Conservation (phyloP, 208 protist species). For the Entamoeba invadens region DNA sequence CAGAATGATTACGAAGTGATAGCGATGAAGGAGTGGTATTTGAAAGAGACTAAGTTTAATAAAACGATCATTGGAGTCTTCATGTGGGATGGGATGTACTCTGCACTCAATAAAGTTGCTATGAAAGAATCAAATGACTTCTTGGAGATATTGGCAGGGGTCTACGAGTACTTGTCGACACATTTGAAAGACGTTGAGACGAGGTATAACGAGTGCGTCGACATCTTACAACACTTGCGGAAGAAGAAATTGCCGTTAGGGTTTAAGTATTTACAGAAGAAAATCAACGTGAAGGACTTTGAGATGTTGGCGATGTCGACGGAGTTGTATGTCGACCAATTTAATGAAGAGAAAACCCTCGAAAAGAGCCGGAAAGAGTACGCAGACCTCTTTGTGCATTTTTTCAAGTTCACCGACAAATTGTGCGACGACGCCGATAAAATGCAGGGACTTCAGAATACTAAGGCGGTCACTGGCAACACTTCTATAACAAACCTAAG, state of each 20-base stretch:
- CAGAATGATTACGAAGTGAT: background rate
- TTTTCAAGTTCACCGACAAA: background rate
- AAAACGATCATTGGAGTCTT: background rate
- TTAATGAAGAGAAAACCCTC: background rate
- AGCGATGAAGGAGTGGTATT: background rate
- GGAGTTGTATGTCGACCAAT: background rate
- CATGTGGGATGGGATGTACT: background rate
- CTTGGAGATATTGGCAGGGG: background rate
- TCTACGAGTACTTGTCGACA: background rate
- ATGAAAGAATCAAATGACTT: background rate
- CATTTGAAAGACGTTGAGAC: background rate
- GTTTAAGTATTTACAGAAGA: background rate
- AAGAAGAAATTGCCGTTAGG: background rate
- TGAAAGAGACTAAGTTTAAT: background rate
- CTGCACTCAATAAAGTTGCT: background rate
- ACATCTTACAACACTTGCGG: background rate
- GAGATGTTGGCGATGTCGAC: background rate
- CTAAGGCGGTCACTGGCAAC: too few species aligned
- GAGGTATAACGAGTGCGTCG: background rate
- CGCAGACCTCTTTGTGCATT: background rate
- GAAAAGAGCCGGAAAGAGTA: background rate
- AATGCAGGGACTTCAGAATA: too few species aligned
- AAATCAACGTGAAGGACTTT: background rate
- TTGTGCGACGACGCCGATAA: too few species aligned
- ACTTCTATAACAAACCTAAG: too few species aligned